Evolutionary conservation across 208 protist species (phyloP).

Genomic region (Leishmania arabica): DNA sequence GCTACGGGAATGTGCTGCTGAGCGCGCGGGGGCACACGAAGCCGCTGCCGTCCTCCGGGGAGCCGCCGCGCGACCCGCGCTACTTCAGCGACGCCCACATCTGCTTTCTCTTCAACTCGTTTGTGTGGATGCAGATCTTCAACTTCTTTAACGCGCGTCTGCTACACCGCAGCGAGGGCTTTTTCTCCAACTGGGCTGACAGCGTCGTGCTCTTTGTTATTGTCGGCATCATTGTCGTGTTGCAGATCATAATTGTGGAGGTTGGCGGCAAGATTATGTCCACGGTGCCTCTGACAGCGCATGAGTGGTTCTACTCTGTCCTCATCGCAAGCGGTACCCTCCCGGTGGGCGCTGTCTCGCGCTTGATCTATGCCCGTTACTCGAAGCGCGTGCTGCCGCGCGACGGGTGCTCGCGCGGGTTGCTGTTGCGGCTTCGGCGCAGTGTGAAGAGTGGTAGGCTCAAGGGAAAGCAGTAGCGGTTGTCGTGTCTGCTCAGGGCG

Average conservation of each 20-base stretch:
- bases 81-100: conserved; percentile 48
- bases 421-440: conserved; percentile 12
- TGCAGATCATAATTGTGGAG: conserved; percentile 80
- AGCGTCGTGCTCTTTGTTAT: conserved; percentile 67
- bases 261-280: conserved; percentile 80
- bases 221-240: conserved; percentile 54
- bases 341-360: conserved; percentile 43
- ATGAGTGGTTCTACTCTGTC: conserved; percentile 71
- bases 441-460: conserved; percentile 1
- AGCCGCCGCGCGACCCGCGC: not conserved
- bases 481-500: not conserved
- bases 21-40: not conserved
- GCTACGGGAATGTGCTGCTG: conserved; percentile 35
- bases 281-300: conserved; percentile 66
- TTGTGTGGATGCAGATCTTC: conserved; percentile 90
- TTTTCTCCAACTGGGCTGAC: conserved; percentile 61
- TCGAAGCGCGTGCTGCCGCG: conserved; percentile 12
- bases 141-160: conserved; percentile 92
- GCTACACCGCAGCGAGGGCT: conserved; percentile 49
- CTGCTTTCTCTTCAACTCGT: conserved; percentile 86
- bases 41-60: not conserved
- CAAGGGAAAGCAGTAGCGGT: conserved; percentile 12
- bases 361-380: conserved; percentile 31
- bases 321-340: conserved; percentile 50
- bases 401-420: conserved; percentile 20